Conservation (phyloP, 768 basidiomycete genomes). For the Lanmaoa rubissima region DNA sequence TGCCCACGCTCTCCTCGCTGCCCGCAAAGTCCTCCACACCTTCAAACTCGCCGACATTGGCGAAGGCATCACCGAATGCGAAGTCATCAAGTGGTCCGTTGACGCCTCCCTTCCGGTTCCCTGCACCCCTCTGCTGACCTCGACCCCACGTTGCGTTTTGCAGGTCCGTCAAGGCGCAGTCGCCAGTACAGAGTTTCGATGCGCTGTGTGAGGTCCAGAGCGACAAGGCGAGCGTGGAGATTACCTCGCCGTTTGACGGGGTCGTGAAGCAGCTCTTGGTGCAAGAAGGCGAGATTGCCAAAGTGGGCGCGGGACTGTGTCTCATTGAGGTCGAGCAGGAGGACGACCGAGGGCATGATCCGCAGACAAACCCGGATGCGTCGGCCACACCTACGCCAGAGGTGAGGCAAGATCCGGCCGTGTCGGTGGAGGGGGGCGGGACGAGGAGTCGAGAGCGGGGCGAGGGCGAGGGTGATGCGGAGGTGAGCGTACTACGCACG, state of each 20-base stretch:
- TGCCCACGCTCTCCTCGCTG: slow-evolving; percentile 29
- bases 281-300: slow-evolving; percentile 78
- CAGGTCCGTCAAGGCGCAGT: slow-evolving; percentile 62
- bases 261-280: slow-evolving; percentile 70
- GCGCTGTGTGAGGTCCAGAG: slow-evolving; percentile 82
- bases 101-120: neutral
- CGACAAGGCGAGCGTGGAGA: slow-evolving; percentile 90
- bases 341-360: slow-evolving; percentile 1
- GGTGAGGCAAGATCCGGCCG: slow-evolving; percentile 17
- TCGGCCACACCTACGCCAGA: neutral
- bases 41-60: slow-evolving; percentile 87
- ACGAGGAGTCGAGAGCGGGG: neutral
- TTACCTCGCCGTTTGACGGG: slow-evolving; percentile 84
- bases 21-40: slow-evolving; percentile 44
- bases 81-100: slow-evolving; percentile 81
- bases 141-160: too few species aligned
- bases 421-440: neutral
- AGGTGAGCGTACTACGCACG: neutral
- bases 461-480: neutral
- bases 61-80: slow-evolving; percentile 89
- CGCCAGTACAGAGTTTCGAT: slow-evolving; percentile 62
- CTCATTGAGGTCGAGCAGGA: slow-evolving; percentile 79
- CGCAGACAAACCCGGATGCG: neutral
- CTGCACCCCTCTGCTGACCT: slow-evolving; percentile 9
- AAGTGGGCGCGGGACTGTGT: slow-evolving; percentile 78